Base-by-base conservation (phyloP, 305 asterid genomes). In the Fraxinus greggii region DNA sequence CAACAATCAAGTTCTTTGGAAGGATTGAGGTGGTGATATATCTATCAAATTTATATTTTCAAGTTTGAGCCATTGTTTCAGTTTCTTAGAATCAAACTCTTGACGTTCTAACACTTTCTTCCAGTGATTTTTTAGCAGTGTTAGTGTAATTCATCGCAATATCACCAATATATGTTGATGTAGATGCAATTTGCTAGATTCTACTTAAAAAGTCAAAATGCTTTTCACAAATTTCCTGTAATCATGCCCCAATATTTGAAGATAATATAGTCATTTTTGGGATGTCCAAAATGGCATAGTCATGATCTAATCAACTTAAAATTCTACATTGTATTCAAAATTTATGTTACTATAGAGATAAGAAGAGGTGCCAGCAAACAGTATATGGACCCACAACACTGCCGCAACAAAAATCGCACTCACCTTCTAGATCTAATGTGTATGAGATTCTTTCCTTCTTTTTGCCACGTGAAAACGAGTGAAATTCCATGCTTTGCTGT, bases 1-100 rank as follows among this genome's bases (percentile, higher is more conserved):
- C 98, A 93, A 86, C 92, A 92, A 85, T 90, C 98, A 82, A 96
- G 98, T 85, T 87, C 98, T 59, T 84, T 91, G 80, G 99, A 94
- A 86, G 98, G 95, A 80, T 84, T 92, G 86, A 93, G 99, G 99
- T 96, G 90, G 80, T 79, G 74, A 63, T 31, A 38, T 76, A 78
- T 78, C 83, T 63, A 56, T 86, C 77, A 80, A 40, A 42, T 59
- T 80, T 8, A 75, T 31, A 32, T 83, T 83, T 35, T 45, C 54
- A 35, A 75, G 19, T 56, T 78, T 73, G 74, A 72, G 75, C 54
- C 59, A 51, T 63, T 74, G 59, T 61, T 79, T 38, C 38, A 67
- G 83, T 78, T 84, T 31, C 76, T 67, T 10, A 67, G 38, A 15
- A 67, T 67, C 38, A 2, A 67, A 26, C 74, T 65, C 73, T 65